Percentiles rank a stretch among this genome's conserved stretches.
Conservation (phyloP, 805 yeast species). For the Ogataea haglerorum region DNA sequence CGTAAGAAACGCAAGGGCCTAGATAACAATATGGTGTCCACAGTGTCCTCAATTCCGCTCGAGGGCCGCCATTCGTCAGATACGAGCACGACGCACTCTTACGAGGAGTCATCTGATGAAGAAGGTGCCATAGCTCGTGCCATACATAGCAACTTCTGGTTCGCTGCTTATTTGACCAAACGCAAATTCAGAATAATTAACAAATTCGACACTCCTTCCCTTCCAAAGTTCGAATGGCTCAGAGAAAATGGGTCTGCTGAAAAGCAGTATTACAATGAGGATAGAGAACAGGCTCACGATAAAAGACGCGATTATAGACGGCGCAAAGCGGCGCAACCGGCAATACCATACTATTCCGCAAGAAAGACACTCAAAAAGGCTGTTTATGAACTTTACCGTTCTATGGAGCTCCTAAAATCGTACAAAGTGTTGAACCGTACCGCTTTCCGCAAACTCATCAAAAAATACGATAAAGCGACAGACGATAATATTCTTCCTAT, state of each 20-base stretch:
- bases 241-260: constrained; percentile 28
- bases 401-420: constrained; percentile 64
- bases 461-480: constrained; percentile 82
- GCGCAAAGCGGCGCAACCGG: constrained; percentile 13
- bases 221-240: constrained; percentile 38
- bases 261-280: constrained; percentile 35
- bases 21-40: not conserved
- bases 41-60: not conserved
- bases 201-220: constrained; percentile 40
- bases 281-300: constrained; percentile 25
- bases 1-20: constrained; percentile 11
- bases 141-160: constrained; percentile 15
- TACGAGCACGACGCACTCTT: constrained; percentile 2
- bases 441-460: constrained; percentile 83
- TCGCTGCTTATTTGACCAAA: constrained; percentile 23
- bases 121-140: constrained; percentile 7
- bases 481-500: constrained; percentile 38
- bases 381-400: constrained; percentile 66
- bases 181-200: constrained; percentile 29
- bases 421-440: constrained; percentile 78
- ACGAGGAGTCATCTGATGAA: constrained; percentile 15
- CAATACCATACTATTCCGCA: constrained; percentile 61
- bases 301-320: constrained; percentile 48
- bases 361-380: constrained; percentile 67
- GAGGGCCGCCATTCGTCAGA: constrained; percentile 2